Evolutionary conservation across 352 stramenopile species (phyloP), one percentile per base, ranked within the genome.

Genomic region (Phytopythium boreale): DNA sequence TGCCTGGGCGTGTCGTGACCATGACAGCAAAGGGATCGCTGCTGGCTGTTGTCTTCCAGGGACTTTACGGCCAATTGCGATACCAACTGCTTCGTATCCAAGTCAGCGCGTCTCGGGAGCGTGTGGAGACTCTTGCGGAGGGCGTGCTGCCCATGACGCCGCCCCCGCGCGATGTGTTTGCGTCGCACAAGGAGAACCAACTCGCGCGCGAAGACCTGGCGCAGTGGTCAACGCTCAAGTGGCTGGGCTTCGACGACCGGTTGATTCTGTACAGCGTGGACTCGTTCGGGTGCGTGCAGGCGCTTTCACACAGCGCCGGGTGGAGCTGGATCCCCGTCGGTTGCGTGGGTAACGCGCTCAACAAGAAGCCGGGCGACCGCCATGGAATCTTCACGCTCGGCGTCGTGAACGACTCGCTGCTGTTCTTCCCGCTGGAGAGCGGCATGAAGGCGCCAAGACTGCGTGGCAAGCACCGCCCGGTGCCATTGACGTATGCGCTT

Each of bases 201-300:
- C 36, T 64, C 17, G 62, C 68, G 5, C 73, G 79, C 5, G 39
- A 78, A 56, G 76, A 90, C 34, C 17, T 75, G 8, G 50, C 56
- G 1, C 76, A 90, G 26, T 88, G 77, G 74, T 79, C 82, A 1
- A 88, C 75, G 44, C 72, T 94, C 3, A 66, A 67, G 29, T 95
- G 87, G 87, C 67, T 92, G 0, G 87, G 84, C 20, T 92, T 95
- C 52, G 86, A 95, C 52, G 83, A 95, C 27, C 76, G 80, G 2
- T 63, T 75, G 20, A 73, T 93, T 46, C 70, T 95, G 3, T 93
- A 92, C 59, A 69, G 77, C 1, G 77, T 95, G 2, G 87, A 93
- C 61, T 89, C 80, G 34, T 68, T 88, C 46, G 79, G 84, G 11
- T 78, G 70, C 52, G 69, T 93, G 27, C 83, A 92, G 63, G 80